A percentile compares a stretch with the other conserved stretches of the same genome.
These are phyloP conservation scores for Sphagnum magellanicum DNA, from an alignment of 228 moss, liverwort and hornwort genomes.

Conservation along the genomic window DNA sequence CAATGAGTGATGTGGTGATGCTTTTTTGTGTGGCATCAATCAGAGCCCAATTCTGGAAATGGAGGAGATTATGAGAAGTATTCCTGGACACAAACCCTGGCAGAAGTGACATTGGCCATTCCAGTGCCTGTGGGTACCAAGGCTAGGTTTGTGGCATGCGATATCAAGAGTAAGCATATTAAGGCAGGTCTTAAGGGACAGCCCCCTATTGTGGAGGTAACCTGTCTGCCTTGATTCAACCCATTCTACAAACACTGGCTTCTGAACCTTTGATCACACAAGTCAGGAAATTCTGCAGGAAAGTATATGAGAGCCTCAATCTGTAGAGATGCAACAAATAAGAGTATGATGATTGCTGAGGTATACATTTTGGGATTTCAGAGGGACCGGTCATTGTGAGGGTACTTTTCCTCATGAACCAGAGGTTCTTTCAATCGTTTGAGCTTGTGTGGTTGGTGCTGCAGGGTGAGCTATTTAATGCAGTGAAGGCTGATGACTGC, in stretches of 20 bases:
- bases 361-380: not conserved
- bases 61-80: constrained; percentile 72
- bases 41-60: constrained; percentile 81
- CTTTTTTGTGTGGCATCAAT: not conserved
- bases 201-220: constrained; percentile 62
- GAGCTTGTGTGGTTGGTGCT: not conserved
- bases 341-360: not conserved
- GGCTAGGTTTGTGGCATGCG: constrained; percentile 59
- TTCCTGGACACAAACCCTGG: constrained; percentile 76
- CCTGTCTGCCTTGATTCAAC: not conserved
- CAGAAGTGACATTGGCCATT: constrained; percentile 67
- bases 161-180: constrained; percentile 64
- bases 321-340: not conserved
- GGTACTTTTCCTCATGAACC: not conserved
- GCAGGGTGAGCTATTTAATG: constrained; percentile 71
- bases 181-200: constrained; percentile 82
- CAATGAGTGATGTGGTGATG: not conserved
- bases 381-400: too few species aligned
- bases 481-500: constrained; percentile 69
- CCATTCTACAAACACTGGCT: not conserved
- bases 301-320: too few species aligned
- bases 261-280: not conserved
- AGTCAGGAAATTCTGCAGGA: too few species aligned
- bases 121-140: constrained; percentile 64
- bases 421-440: not conserved